Conservation (phyloP, 306 rosid genomes). For the Malus domestica region ASM211411v1 NC_041790.1:14866001-14866500, state of each 20-base stretch:
- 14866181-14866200: not conserved
- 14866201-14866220: not conserved
- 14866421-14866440: conserved; percentile 57
- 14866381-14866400: not conserved
- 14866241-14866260: not conserved
- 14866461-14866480: conserved; percentile 69
- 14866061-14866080: conserved; percentile 96
- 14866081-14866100: conserved; percentile 88
- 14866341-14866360: not conserved
- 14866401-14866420: conserved; percentile 18
- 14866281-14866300: not conserved
- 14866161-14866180: not conserved
- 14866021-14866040: conserved; percentile 61
- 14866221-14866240: not conserved
- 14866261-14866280: not conserved
- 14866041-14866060: conserved; percentile 58
- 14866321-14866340: not conserved
- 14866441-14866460: conserved; percentile 81
- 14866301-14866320: not conserved
- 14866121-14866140: conserved; percentile 98
- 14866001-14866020: conserved; percentile 62
- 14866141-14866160: conserved; percentile 10
- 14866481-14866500: conserved; percentile 58
- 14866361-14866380: not conserved
- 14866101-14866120: conserved; percentile 84